Evolutionary conservation across 306 rosid species (phyloP).

Genomic region (Lathyrus aphaca): DNA sequence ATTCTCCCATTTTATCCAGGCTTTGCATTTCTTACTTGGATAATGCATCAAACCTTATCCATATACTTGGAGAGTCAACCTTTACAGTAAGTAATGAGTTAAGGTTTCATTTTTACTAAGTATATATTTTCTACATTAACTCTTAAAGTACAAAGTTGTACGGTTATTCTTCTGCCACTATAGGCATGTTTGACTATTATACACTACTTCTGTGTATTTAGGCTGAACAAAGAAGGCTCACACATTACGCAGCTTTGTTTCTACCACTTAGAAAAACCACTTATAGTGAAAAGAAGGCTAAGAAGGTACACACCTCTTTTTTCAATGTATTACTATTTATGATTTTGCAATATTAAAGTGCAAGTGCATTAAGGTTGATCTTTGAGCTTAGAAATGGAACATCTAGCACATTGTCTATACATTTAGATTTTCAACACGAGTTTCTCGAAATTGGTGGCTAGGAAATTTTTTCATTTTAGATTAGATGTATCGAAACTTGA

Average conservation of each 20-base stretch:
- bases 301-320: slow-evolving; percentile 55
- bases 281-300: slow-evolving; percentile 68
- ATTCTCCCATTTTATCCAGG: slow-evolving; percentile 46
- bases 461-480: neutral
- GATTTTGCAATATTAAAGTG: slow-evolving; percentile 24
- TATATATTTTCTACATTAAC: slow-evolving; percentile 8
- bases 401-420: slow-evolving; percentile 6
- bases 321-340: slow-evolving; percentile 12
- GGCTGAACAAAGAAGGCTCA: slow-evolving; percentile 82
- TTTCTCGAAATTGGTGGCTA: neutral
- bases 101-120: neutral
- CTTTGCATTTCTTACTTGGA: slow-evolving; percentile 65
- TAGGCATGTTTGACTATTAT: slow-evolving; percentile 21
- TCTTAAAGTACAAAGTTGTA: slow-evolving; percentile 8
- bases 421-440: slow-evolving; percentile 23
- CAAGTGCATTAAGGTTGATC: slow-evolving; percentile 22
- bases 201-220: slow-evolving; percentile 43
- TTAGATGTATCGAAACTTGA: neutral
- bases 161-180: slow-evolving; percentile 29
- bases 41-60: slow-evolving; percentile 69
- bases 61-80: slow-evolving; percentile 55
- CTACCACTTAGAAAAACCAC: slow-evolving; percentile 71
- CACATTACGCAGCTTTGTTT: slow-evolving; percentile 71
- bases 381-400: slow-evolving; percentile 16
- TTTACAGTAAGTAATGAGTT: slow-evolving; percentile 63